These are phyloP conservation scores for Davidsoniella neocaledoniae DNA, from an alignment of 2,329 filamentous ascomycete genomes.

Conservation along the genomic window DNA sequence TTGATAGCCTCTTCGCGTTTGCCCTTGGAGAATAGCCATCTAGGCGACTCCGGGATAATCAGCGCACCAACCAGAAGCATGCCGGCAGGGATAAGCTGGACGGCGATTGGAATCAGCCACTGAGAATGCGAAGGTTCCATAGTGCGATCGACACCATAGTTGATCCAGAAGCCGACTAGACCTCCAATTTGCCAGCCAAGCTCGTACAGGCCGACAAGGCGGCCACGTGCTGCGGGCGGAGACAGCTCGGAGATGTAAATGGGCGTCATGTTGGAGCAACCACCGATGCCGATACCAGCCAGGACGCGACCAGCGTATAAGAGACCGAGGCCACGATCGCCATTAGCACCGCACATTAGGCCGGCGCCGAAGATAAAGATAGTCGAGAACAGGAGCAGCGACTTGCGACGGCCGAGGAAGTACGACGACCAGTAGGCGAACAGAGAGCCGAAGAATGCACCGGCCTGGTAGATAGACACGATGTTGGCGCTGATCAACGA, in stretches of 20 bases:
- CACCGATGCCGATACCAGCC: slow-evolving; percentile 46
- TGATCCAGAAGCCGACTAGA: slow-evolving; percentile 48
- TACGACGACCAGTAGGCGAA: slow-evolving; percentile 49
- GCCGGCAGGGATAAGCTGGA: slow-evolving; percentile 51
- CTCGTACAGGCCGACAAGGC: slow-evolving; percentile 50
- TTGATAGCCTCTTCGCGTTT: slow-evolving; percentile 40
- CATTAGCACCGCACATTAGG: slow-evolving; percentile 34
- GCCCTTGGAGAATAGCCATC: slow-evolving; percentile 51
- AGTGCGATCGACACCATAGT: slow-evolving; percentile 53
- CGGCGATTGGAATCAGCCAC: slow-evolving; percentile 45
- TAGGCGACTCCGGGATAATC: slow-evolving; percentile 50
- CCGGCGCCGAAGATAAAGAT: slow-evolving; percentile 57
- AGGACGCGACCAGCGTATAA: slow-evolving; percentile 47
- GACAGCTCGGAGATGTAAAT: slow-evolving; percentile 45
- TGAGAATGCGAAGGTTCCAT: slow-evolving; percentile 53
- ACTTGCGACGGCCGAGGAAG: slow-evolving; percentile 49
- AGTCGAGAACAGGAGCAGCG: slow-evolving; percentile 40
- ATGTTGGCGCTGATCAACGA: slow-evolving; percentile 56
- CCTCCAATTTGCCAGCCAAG: slow-evolving; percentile 48
- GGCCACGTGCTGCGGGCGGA: slow-evolving; percentile 46
- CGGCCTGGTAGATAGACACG: slow-evolving; percentile 62
- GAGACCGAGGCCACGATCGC: slow-evolving; percentile 43
- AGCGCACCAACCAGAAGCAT: slow-evolving; percentile 44
- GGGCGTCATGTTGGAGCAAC: slow-evolving; percentile 44
- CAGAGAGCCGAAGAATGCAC: slow-evolving; percentile 67